Evolutionary conservation across 108 stramenopile genomes (phyloP).

Genomic region (Seminavis robusta): DNA sequence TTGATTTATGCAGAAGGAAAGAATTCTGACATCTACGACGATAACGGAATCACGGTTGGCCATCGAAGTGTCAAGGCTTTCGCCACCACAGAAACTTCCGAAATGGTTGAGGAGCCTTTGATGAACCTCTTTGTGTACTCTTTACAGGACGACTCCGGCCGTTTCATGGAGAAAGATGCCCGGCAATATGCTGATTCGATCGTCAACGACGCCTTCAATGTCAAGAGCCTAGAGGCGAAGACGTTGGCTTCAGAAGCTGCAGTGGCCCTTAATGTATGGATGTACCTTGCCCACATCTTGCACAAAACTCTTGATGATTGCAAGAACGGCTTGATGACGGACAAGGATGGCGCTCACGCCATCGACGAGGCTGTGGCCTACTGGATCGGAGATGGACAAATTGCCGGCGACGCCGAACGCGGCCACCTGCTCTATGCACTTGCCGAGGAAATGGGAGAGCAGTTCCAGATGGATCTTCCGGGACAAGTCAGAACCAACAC

Average conservation of each 20-base stretch:
- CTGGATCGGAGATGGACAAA: conserved; percentile 82
- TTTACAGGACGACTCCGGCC: conserved; percentile 47
- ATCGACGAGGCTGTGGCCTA: conserved; percentile 81
- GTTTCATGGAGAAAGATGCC: conserved; percentile 43
- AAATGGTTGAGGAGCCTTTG: conserved; percentile 61
- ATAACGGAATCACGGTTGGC: conserved; percentile 46
- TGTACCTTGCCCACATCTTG: conserved; percentile 64
- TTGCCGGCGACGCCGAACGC: conserved; percentile 53
- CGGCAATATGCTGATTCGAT: conserved; percentile 62
- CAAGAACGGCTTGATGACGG: conserved; percentile 32
- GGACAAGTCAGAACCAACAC: conserved; percentile 64
- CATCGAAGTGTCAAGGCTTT: conserved; percentile 48
- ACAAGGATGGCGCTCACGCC: conserved; percentile 53
- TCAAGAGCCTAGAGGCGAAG: background rate
- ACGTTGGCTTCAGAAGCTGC: conserved; percentile 63
- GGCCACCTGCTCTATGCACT: conserved; percentile 78
- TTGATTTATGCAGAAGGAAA: conserved; percentile 56
- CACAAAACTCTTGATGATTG: conserved; percentile 38
- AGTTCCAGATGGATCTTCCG: conserved; percentile 41
- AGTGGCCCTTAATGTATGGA: conserved; percentile 71
- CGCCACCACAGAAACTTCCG: conserved; percentile 36
- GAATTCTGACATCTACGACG: conserved; percentile 65
- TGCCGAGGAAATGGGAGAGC: conserved; percentile 57
- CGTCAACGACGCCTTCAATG: conserved; percentile 50
- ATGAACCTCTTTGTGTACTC: conserved; percentile 66